Evolutionary conservation across 78 protist genomes (phyloP), one percentile per base, ranked within the genome.

Genomic region (Dictyostelium capitatum): DNA sequence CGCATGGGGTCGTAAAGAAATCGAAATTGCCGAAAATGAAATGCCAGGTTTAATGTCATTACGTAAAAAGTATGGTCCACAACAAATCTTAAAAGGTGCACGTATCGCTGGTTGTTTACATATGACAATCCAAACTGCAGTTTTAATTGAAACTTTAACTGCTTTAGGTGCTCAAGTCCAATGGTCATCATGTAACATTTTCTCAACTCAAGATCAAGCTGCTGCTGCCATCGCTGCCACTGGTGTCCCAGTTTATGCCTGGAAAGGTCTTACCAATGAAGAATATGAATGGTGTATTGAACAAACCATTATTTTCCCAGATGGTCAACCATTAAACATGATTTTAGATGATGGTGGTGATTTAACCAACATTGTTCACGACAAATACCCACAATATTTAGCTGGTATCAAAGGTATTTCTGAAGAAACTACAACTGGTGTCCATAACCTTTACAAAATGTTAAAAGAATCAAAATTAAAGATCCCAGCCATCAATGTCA

Each of bases 361-460:
- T 79, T 94, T 96, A 25, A 99, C 99, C 95, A 96, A 96, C 94
- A 82, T 98, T 72, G 91, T 99, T 92, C 99, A 99, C 99, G 95
- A 91, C 75, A 98, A 98, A 20, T 95, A 84, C 89, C 96, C 62
- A 11, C 82, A 96, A 43, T 81, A 23, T 54, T 30, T 85, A 14
- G 92, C 78, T 75, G 92, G 92, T 75, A 89, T 98, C 90, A 90
- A 90, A 79, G 99, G 99, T 57, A 95, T 99, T 57, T 97, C 99
- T 19, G 99, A 99, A 97, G 99, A 99, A 96, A 99, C 99, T 95
- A 99, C 99, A 89, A 99, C 99, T 32, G 99, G 99, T 83, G 99
- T 99, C 78, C 98, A 98, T 98, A 95, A 98, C 92, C 97, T 99
- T 79, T 72, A 98, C 91, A 79, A 95, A 89, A 97, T 98, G 99